phyloP scores from a whole-genome alignment of 2,329 filamentous ascomycete genomes.

The Sclerotiophoma versabilis region DNA sequence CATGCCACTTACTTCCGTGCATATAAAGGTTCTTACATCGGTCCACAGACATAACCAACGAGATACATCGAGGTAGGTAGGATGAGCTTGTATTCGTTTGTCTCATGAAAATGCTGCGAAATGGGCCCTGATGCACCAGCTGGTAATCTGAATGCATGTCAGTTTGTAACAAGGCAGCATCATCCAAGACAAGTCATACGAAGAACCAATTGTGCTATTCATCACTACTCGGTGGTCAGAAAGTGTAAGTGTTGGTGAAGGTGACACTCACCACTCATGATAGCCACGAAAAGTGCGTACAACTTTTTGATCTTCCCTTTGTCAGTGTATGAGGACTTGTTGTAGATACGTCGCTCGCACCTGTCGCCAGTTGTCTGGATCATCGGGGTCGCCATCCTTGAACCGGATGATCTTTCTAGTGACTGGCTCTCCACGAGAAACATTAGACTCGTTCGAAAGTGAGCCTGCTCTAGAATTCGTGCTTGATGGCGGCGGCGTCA shows the following conservation, averaged over 20 bases:
- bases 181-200: slow-evolving; percentile 35
- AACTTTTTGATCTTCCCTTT: slow-evolving; percentile 62
- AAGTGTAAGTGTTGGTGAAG: no score
- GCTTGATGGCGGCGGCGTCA: slow-evolving; percentile 16
- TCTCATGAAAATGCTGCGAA: slow-evolving; percentile 63
- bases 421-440: slow-evolving; percentile 1
- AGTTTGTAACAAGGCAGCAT: not conserved
- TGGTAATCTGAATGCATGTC: slow-evolving; percentile 54
- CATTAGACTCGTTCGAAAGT: slow-evolving; percentile 11
- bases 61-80: slow-evolving; percentile 60
- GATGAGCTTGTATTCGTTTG: slow-evolving; percentile 52
- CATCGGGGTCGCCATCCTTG: slow-evolving; percentile 47
- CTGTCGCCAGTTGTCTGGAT: slow-evolving; percentile 54
- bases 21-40: slow-evolving; percentile 30
- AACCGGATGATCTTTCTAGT: slow-evolving; percentile 48
- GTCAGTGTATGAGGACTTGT: not conserved
- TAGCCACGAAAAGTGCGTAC: slow-evolving; percentile 62
- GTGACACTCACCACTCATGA: slow-evolving; percentile 58
- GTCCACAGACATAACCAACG: slow-evolving; percentile 56
- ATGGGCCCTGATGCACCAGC: slow-evolving; percentile 69
- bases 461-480: slow-evolving; percentile 19
- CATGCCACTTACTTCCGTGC: no score
- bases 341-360: slow-evolving; percentile 17
- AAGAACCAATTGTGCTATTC: slow-evolving; percentile 72
- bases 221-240: slow-evolving; percentile 45